These are phyloP conservation scores for Teratosphaeria gauchensis DNA, from an alignment of 2,329 filamentous ascomycete genomes.

Conservation along the genomic window DNA sequence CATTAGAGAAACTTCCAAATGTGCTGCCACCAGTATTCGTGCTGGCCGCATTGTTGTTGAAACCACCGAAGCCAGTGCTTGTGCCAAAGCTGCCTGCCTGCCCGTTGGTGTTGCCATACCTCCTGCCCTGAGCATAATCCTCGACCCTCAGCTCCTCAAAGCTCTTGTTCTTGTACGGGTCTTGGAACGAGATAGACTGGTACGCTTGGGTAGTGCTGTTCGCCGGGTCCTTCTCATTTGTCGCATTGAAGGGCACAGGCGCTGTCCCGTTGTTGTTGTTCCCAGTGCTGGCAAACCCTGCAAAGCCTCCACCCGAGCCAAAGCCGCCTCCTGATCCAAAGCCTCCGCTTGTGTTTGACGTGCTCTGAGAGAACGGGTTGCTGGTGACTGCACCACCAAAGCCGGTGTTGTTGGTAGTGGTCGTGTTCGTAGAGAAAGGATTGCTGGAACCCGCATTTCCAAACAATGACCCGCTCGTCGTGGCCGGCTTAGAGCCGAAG, in stretches of 20 bases:
- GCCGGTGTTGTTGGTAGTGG: constrained; percentile 19
- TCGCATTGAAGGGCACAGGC: constrained; percentile 54
- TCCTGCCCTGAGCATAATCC: constrained; percentile 81
- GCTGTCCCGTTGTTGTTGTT: constrained; percentile 57
- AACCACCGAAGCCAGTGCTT: constrained; percentile 41
- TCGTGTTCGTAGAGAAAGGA: constrained; percentile 28
- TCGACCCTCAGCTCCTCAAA: constrained; percentile 59
- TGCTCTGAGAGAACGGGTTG: no score
- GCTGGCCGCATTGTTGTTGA: constrained; percentile 25
- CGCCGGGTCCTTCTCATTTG: constrained; percentile 63
- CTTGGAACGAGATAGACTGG: constrained; percentile 70
- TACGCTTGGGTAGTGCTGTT: constrained; percentile 54
- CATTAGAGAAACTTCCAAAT: constrained; percentile 18
- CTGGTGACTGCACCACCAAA: no score
- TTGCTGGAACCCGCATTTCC: constrained; percentile 34
- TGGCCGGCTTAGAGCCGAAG: constrained; percentile 17
- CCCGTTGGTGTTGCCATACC: constrained; percentile 71
- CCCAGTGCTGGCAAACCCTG: constrained; percentile 27
- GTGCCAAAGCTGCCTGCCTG: constrained; percentile 75
- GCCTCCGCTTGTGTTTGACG: no score
- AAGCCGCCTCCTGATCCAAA: no score
- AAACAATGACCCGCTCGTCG: constrained; percentile 25
- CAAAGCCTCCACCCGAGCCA: constrained; percentile 11
- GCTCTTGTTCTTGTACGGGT: constrained; percentile 79
- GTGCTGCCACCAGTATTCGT: constrained; percentile 24